phyloP scores from a whole-genome alignment of 306 rosid genomes.

The Rubus idaeus region DNA sequence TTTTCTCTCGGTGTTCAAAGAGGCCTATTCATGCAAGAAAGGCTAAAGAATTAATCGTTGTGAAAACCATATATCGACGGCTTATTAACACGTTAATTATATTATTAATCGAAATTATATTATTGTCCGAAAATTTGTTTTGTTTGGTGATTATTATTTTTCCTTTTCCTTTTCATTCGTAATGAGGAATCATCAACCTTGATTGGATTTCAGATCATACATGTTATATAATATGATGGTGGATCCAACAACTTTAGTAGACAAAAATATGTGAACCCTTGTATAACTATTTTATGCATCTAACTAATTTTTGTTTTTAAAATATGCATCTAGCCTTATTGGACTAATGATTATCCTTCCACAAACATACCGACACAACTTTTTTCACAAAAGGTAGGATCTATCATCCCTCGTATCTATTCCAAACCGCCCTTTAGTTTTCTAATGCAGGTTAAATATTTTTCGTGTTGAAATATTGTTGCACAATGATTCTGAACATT shows the following conservation, averaged over 20 bases:
- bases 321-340: not conserved
- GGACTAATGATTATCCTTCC: conserved; percentile 25
- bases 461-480: not conserved
- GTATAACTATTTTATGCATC: not conserved
- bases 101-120: too few relatives aligned
- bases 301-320: too few relatives aligned
- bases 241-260: conserved; percentile 14
- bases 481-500: not conserved
- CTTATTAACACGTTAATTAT: too few relatives aligned
- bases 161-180: too few relatives aligned
- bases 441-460: not conserved
- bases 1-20: too few relatives aligned
- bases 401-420: not conserved
- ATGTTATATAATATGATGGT: not conserved
- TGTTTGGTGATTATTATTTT: too few relatives aligned
- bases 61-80: too few relatives aligned
- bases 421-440: not conserved
- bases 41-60: too few relatives aligned
- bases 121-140: too few relatives aligned
- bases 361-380: conserved; percentile 17
- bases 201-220: too few relatives aligned
- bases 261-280: conserved; percentile 6
- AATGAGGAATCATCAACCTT: too few relatives aligned
- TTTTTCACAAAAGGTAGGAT: not conserved
- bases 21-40: too few relatives aligned